A percentile compares a stretch with the other conserved stretches of the same genome.
phyloP scores from a whole-genome alignment of 257 asterid genomes.

The Cruciata laevipes region DNA sequence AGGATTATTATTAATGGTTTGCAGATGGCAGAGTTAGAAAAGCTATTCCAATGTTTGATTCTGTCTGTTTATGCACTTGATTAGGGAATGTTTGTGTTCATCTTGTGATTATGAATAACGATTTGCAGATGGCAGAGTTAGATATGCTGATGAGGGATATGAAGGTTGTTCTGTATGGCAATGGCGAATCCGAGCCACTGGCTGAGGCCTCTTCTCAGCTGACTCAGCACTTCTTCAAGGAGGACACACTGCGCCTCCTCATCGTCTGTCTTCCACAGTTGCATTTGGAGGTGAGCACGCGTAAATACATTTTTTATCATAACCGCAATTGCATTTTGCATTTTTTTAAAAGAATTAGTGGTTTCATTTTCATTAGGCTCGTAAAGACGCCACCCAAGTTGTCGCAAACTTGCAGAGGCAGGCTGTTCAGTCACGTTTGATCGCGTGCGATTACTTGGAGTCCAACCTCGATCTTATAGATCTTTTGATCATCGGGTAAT shows the following conservation, averaged over 20 bases:
- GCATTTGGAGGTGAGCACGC: conserved; percentile 64
- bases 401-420: conserved; percentile 92
- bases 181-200: conserved; percentile 61
- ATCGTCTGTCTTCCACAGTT: conserved; percentile 60
- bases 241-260: conserved; percentile 59
- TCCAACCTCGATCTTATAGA: conserved; percentile 71
- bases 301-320: neutral
- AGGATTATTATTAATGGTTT: neutral
- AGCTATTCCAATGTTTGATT: neutral
- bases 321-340: neutral
- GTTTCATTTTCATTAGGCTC: conserved; percentile 37
- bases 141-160: conserved; percentile 46
- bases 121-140: conserved; percentile 56
- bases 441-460: conserved; percentile 80
- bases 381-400: conserved; percentile 82
- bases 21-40: conserved; percentile 35
- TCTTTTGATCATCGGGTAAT: conserved; percentile 49
- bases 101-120: neutral
- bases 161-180: conserved; percentile 69
- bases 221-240: conserved; percentile 65
- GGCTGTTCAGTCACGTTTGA: conserved; percentile 54
- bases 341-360: neutral
- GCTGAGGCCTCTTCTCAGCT: conserved; percentile 65
- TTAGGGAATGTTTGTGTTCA: neutral
- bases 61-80: neutral